phyloP scores from a whole-genome alignment of 768 basidiomycete genomes.

The Russula ochroleuca region DNA sequence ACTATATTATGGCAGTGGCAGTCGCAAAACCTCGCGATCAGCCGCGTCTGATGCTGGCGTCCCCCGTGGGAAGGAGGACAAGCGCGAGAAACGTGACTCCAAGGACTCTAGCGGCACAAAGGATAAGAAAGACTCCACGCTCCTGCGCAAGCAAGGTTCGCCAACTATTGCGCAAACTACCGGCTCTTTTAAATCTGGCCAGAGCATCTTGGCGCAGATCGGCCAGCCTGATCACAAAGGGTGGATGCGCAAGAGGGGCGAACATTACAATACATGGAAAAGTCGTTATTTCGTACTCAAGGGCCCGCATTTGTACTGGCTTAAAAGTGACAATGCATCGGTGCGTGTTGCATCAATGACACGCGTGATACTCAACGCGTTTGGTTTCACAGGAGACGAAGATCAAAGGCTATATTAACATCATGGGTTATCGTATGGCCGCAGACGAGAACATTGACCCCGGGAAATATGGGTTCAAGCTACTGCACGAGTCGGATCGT shows the following conservation, averaged over 20 bases:
- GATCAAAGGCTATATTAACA: slow-evolving; percentile 94
- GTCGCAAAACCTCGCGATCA: slow-evolving; percentile 44
- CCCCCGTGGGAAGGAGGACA: slow-evolving; percentile 30
- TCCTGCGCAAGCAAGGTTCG: slow-evolving; percentile 56
- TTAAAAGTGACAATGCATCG: slow-evolving; percentile 69
- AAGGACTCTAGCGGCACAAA: slow-evolving; percentile 28
- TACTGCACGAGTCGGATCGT: slow-evolving; percentile 84
- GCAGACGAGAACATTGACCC: slow-evolving; percentile 90
- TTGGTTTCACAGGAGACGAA: slow-evolving; percentile 65
- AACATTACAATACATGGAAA: slow-evolving; percentile 92
- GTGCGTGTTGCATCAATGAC: slow-evolving; percentile 31
- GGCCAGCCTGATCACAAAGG: slow-evolving; percentile 86
- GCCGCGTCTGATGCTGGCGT: slow-evolving; percentile 39
- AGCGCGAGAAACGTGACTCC: slow-evolving; percentile 29
- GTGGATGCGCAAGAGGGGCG: slow-evolving; percentile 95
- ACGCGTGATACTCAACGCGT: neutral
- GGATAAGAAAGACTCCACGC: slow-evolving; percentile 37
- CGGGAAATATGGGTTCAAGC: slow-evolving; percentile 91
- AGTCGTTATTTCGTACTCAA: slow-evolving; percentile 87
- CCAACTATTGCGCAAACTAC: slow-evolving; percentile 18
- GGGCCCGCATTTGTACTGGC: slow-evolving; percentile 83
- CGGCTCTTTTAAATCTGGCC: slow-evolving; percentile 40
- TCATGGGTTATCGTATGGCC: slow-evolving; percentile 86
- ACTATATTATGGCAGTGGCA: slow-evolving; percentile 37
- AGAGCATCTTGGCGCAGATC: slow-evolving; percentile 83